Percentiles rank a stretch among this genome's conserved stretches.
Conservation (phyloP, 179 eudicot species). For the Kewa caespitosa region DNA sequence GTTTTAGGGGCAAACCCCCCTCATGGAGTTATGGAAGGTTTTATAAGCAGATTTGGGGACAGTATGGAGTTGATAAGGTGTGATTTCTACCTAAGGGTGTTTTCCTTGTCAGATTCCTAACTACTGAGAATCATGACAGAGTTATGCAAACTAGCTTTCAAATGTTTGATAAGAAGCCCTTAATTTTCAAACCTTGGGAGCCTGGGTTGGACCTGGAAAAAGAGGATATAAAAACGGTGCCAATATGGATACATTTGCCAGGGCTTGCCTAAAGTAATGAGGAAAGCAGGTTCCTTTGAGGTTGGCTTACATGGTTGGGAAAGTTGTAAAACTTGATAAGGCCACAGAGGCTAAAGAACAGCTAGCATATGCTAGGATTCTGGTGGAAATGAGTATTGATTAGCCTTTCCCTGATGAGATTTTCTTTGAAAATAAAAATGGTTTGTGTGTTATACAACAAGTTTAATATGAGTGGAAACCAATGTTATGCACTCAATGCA, state of each 20-base stretch:
- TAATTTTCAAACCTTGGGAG: no score
- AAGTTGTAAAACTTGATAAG: not conserved
- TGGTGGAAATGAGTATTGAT: not conserved
- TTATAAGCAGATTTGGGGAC: no score
- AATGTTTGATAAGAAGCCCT: no score
- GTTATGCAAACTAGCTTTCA: no score
- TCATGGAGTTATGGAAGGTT: no score
- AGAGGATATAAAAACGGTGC: not conserved
- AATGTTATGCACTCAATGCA: not conserved
- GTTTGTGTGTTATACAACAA: not conserved
- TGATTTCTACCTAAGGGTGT: no score
- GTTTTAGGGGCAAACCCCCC: no score
- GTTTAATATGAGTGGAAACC: slow-evolving; percentile 3
- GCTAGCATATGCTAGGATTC: not conserved
- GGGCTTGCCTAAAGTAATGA: not conserved
- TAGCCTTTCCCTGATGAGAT: not conserved
- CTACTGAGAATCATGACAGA: no score
- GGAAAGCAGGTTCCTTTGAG: no score
- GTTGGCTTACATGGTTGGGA: not conserved
- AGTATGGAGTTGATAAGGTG: no score
- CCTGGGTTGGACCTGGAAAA: no score
- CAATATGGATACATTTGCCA: not conserved
- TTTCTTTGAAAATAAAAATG: not conserved
- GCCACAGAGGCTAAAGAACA: not conserved
- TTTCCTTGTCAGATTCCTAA: no score